These are phyloP conservation scores for Hypoxylon sp. DNA, from an alignment of 2,329 filamentous ascomycete genomes.

Conservation along the genomic window DNA sequence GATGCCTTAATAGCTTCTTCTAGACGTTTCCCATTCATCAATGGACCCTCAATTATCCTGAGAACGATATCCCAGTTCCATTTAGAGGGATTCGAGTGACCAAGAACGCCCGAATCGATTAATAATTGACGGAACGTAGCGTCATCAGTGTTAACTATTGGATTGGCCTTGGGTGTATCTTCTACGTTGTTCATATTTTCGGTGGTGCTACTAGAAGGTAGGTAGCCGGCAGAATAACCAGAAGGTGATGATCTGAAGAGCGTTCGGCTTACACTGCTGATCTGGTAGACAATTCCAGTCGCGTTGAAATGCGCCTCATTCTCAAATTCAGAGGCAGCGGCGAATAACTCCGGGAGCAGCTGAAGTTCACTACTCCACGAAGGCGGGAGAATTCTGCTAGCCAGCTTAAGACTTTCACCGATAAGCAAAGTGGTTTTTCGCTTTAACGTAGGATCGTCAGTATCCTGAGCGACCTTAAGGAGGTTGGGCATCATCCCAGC, in stretches of 20 bases:
- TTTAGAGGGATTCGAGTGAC: constrained; percentile 88
- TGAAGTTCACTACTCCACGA: constrained; percentile 86
- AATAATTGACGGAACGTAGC: constrained; percentile 70
- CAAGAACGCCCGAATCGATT: constrained; percentile 84
- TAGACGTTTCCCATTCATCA: constrained; percentile 88
- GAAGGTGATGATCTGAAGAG: constrained; percentile 79
- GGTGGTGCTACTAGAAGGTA: constrained; percentile 56
- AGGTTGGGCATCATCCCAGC: constrained; percentile 74
- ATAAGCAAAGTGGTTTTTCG: constrained; percentile 91
- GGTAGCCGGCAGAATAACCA: constrained; percentile 48
- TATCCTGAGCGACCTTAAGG: constrained; percentile 71
- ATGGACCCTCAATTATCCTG: constrained; percentile 88
- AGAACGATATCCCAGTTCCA: constrained; percentile 98
- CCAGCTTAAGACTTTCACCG: constrained; percentile 88
- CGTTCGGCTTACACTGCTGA: constrained; percentile 95
- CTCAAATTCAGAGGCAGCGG: constrained; percentile 75
- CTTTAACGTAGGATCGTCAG: constrained; percentile 74
- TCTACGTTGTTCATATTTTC: constrained; percentile 61
- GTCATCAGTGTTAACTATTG: constrained; percentile 64
- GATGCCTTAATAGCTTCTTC: constrained; percentile 95
- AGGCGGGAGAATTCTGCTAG: constrained; percentile 83
- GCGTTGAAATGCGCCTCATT: constrained; percentile 79
- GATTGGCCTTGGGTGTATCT: constrained; percentile 63
- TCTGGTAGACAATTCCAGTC: constrained; percentile 93
- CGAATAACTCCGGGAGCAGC: constrained; percentile 84